Evolutionary conservation across 768 basidiomycete genomes (phyloP), one percentile per base, ranked within the genome.

Genomic region (Butyriboletus loyo): DNA sequence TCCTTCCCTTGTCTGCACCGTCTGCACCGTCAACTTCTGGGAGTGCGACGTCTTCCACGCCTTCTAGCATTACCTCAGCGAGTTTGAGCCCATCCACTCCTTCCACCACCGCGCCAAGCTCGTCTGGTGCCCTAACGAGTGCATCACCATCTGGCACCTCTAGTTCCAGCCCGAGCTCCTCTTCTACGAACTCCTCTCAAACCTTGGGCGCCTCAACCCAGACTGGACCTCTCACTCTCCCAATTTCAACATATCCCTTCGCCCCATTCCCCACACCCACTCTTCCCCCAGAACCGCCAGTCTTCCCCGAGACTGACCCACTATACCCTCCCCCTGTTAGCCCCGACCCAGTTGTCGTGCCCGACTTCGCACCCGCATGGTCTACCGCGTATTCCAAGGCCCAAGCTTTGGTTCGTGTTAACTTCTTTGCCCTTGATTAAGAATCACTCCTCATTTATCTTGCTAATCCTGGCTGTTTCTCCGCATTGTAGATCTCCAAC

Each of bases 251-350:
- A 0, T 73, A 74, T 48, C 57, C 76, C 1, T 86, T 87, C 73
- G 68, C 76, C 13, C 77, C 84, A 4, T 86, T 79, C 73, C 84
- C 86, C 1, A 74, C 79, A 14, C 84, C 87, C 15, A 77, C 81
- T 1, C 77, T 82, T 49, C 58, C 70, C 0, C 76, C 87, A 7
- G 68, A 81, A 45, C 74, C 80, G 0, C 77, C 77, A 8, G 66
- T 80, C 5, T 87, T 79, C 62, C 80, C 81, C 10, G 68, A 72
- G 10, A 76, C 77, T 4, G 77, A 84, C 54, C 86, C 86, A 1
- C 69, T 69, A 19, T 68, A 71, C 27, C 86, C 86, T 2, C 87
- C 87, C 0, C 68, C 80, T 0, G 81, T 81, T 46, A 66, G 75
- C 24, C 66, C 64, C 3, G 75, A 72, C 19, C 69, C 70, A 25